Conservation (phyloP, 148 eudicot genomes). For the Chenopodium album region DNA sequence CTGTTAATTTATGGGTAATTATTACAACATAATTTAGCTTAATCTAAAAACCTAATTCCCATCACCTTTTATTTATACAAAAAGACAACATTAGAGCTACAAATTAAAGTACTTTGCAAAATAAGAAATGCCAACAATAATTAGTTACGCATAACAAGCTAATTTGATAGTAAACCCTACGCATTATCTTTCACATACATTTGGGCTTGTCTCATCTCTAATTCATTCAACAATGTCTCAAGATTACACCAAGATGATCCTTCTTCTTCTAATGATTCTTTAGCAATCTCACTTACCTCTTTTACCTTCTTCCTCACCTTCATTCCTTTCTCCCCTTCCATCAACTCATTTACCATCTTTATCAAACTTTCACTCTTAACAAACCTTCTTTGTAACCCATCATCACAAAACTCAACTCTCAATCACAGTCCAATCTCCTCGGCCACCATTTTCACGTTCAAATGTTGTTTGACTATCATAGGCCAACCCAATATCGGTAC, state of each 20-base stretch:
- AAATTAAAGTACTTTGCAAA: too few species aligned
- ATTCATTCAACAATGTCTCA: slow-evolving; percentile 1
- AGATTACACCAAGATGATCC: slow-evolving; percentile 59
- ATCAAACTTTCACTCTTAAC: slow-evolving; percentile 44
- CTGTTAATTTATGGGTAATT: too few species aligned
- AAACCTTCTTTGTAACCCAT: slow-evolving; percentile 53
- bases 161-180: too few species aligned
- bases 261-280: slow-evolving; percentile 46
- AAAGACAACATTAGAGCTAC: too few species aligned
- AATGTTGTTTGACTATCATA: slow-evolving; percentile 64
- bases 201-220: not conserved
- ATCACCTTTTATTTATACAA: too few species aligned
- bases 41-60: too few species aligned
- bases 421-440: slow-evolving; percentile 62
- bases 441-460: slow-evolving; percentile 62
- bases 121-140: too few species aligned
- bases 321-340: slow-evolving; percentile 59
- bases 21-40: too few species aligned
- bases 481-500: slow-evolving; percentile 80
- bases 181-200: too few species aligned
- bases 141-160: too few species aligned
- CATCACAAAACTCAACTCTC: slow-evolving; percentile 40
- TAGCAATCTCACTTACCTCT: slow-evolving; percentile 41
- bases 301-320: slow-evolving; percentile 37
- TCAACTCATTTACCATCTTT: slow-evolving; percentile 47